phyloP scores from a whole-genome alignment of 2,329 filamentous ascomycete species.

The Amauroascus verrucosus region DNA sequence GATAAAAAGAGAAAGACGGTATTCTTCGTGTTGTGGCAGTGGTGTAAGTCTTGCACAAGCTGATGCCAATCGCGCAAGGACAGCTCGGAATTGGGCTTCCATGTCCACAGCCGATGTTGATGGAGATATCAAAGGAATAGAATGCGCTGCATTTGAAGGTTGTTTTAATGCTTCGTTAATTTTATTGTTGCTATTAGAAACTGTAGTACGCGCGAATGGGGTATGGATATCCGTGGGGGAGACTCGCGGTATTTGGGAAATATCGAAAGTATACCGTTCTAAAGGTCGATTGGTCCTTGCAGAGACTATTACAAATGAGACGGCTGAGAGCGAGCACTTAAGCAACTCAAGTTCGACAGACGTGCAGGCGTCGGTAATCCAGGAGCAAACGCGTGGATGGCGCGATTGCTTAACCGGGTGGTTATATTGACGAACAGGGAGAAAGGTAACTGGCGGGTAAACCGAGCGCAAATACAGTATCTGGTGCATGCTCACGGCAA shows the following conservation, averaged over 20 bases:
- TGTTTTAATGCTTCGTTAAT: background rate
- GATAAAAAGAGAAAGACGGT: slow-evolving; percentile 42
- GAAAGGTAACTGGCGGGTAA: slow-evolving; percentile 69
- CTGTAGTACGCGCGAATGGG: slow-evolving; percentile 37
- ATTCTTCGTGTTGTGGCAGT: slow-evolving; percentile 38
- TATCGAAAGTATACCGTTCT: slow-evolving; percentile 52
- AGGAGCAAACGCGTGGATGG: slow-evolving; percentile 74
- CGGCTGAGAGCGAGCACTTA: slow-evolving; percentile 44
- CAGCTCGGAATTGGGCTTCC: slow-evolving; percentile 41
- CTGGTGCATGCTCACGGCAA: slow-evolving; percentile 73
- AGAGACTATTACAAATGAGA: slow-evolving; percentile 49
- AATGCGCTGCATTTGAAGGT: background rate
- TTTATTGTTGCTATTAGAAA: background rate
- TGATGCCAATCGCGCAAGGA: slow-evolving; percentile 36
- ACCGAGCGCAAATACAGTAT: slow-evolving; percentile 72
- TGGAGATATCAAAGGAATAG: background rate
- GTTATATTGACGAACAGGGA: slow-evolving; percentile 70
- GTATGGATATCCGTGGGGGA: slow-evolving; percentile 40
- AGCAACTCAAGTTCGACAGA: slow-evolving; percentile 62
- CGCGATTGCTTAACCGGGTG: slow-evolving; percentile 74
- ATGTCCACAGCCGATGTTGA: slow-evolving; percentile 29
- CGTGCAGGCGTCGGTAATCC: slow-evolving; percentile 70
- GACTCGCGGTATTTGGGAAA: slow-evolving; percentile 47
- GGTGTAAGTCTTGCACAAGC: slow-evolving; percentile 36
- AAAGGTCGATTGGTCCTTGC: slow-evolving; percentile 43